Base-by-base conservation (phyloP, 2,329 filamentous ascomycete genomes). In the Penicillium sp. region DNA sequence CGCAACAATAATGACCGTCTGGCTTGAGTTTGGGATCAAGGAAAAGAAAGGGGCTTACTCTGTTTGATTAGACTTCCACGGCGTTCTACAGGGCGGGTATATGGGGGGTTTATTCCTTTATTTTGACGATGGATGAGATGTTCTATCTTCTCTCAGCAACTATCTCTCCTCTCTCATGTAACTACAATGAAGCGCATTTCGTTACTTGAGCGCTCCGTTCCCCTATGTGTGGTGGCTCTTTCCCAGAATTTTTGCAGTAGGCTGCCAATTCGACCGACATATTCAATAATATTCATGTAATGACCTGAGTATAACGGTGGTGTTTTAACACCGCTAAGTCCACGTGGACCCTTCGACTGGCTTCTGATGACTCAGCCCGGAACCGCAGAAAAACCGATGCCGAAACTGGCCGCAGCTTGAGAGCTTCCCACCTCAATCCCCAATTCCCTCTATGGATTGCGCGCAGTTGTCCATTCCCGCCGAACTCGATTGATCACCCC, bases 331-430 rank as follows among this genome's bases (percentile, higher is more conserved):
- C 42, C 33, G 40, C 28, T 28, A 38, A 39, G 33, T 37, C 40
- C 23, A 39, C 50, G 28, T 31, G 36, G 21, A 21, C 25, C 15
- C 9, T 48, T 44, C 41, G 46, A 38, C 34, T 7, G 39, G 25
- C 21, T 50, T 47, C 41, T 8, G 60, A 61, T 65, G 62, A 65
- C 53, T 64, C 60, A 64, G 60, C 54, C 37, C 45, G 57, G 59
- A 57, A 60, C 53, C 51, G 43, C 47, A 50, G 57, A 60, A 64
- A 64, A 54, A 37, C 39, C 43, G 47, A 40, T 37, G 45, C 53
- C 48, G 51, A 55, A 42, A 33, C 43, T 48, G 48, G 51, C 50
- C 50, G 47, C 47, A 50, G 54, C 33, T 48, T 34, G 48, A 51
- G 43, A 59, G 53, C 51, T 59, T 59, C 45, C 43, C 36, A 51